These are phyloP conservation scores for Zymoseptoria ardabiliae DNA, from an alignment of 2,329 filamentous ascomycete genomes.

Conservation along the genomic window DNA sequence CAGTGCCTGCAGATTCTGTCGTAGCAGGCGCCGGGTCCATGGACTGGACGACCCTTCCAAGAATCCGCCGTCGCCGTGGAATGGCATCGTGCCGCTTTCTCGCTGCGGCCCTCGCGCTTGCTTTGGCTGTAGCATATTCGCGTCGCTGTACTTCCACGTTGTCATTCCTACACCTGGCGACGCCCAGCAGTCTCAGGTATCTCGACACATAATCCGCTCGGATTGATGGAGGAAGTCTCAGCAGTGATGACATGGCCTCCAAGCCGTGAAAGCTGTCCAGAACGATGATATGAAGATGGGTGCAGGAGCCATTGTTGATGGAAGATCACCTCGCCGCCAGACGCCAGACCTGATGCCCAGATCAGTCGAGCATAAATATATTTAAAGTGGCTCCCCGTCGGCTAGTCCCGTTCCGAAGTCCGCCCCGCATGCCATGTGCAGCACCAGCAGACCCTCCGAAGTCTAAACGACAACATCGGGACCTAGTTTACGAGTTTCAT, in stretches of 20 bases:
- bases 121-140: not conserved
- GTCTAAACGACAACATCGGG: not conserved
- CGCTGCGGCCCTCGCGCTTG: not conserved
- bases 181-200: not conserved
- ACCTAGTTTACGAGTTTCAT: too few species aligned
- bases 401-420: not conserved
- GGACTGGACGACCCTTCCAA: not conserved
- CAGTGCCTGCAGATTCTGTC: not conserved
- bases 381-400: not conserved
- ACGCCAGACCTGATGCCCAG: not conserved
- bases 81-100: not conserved
- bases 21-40: not conserved
- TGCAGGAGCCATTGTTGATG: not conserved
- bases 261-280: not conserved
- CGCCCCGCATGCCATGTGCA: not conserved
- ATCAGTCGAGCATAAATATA: not conserved
- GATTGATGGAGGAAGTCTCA: not conserved
- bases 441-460: not conserved
- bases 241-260: not conserved
- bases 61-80: not conserved
- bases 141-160: not conserved
- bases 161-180: not conserved
- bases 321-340: not conserved
- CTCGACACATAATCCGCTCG: not conserved
- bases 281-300: not conserved